phyloP scores from a whole-genome alignment of 768 basidiomycete genomes.

The Pleurotus pulmonarius region DNA sequence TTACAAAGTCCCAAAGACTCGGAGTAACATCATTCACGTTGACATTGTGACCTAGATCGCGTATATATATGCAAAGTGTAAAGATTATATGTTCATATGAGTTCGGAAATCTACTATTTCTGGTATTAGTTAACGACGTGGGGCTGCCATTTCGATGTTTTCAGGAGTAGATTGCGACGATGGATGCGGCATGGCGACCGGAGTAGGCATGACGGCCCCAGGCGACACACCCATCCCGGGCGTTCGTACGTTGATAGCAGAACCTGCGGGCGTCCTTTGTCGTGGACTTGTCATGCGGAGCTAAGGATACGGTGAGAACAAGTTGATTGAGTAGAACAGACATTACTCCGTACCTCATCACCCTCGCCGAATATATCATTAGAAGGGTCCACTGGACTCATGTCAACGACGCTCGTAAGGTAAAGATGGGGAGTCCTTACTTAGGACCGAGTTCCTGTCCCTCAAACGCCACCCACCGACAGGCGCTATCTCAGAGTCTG shows the following conservation, averaged over 20 bases:
- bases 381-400: conserved; percentile 30
- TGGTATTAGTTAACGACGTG: not conserved
- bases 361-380: conserved; percentile 44
- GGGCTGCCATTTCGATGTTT: conserved; percentile 27
- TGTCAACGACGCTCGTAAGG: conserved; percentile 3
- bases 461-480: conserved; percentile 46
- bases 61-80: too few species aligned
- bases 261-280: conserved; percentile 20
- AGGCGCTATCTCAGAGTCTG: conserved; percentile 22
- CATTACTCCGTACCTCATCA: conserved; percentile 21
- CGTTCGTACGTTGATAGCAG: conserved; percentile 3
- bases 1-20: too few species aligned
- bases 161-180: conserved; percentile 16
- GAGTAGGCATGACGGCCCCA: conserved; percentile 10
- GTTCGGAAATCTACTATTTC: too few species aligned
- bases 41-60: too few species aligned
- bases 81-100: too few species aligned
- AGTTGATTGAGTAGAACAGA: too few species aligned
- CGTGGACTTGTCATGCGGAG: conserved; percentile 31
- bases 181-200: conserved; percentile 13
- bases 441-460: conserved; percentile 47
- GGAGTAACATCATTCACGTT: too few species aligned
- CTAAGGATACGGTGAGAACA: conserved; percentile 15
- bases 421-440: conserved; percentile 26
- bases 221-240: not conserved